Base-by-base conservation (phyloP, 805 yeast species). In the Candida silvatica region DNA sequence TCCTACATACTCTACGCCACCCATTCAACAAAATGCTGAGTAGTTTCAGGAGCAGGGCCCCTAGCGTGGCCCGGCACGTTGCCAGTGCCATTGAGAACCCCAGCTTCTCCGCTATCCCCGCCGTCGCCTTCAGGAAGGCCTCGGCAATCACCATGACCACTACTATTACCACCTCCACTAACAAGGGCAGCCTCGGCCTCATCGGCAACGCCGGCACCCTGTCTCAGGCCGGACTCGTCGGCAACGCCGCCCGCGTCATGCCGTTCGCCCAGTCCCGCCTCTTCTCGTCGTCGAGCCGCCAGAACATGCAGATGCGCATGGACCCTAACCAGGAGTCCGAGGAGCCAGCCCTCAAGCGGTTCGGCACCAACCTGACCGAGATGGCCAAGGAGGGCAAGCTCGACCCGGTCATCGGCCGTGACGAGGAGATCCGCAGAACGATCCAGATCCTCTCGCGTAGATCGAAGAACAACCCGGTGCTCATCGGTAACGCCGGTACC, bases 331-430 rank as follows among this genome's bases (percentile, higher is more conserved):
- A 45, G 46, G 46, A 66, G 47, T 48, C 65, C 16, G 80, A 75
- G 22, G 69, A 77, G 42, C 82, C 90, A 1, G 94, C 97, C 0
- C 61, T 90, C 40, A 86, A 86, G 47, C 77, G 79, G 50, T 90
- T 64, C 53, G 98, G 96, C 17, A 72, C 82, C 0, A 90, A 92
- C 55, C 61, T 90, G 42, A 92, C 97, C 1, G 76, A 79, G 38
- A 56, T 90, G 45, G 98, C 98, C 2, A 69, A 71, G 41, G 84
- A 83, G 36, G 97, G 97, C 20, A 85, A 85, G 48, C 65, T 90
- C 26, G 98, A 90, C 51, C 98, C 98, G 0, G 97, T 92, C 17
- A 92, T 90, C 49, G 98, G 98, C 3, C 69, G 97, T 43, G 97
- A 92, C 50, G 95, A 88, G 42, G 97, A 92, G 53, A 92, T 90